Percentiles rank a stretch among this genome's conserved stretches.
phyloP scores from a whole-genome alignment of 371 early-diverging fungal species.

The Rhizopus sp. region DNA sequence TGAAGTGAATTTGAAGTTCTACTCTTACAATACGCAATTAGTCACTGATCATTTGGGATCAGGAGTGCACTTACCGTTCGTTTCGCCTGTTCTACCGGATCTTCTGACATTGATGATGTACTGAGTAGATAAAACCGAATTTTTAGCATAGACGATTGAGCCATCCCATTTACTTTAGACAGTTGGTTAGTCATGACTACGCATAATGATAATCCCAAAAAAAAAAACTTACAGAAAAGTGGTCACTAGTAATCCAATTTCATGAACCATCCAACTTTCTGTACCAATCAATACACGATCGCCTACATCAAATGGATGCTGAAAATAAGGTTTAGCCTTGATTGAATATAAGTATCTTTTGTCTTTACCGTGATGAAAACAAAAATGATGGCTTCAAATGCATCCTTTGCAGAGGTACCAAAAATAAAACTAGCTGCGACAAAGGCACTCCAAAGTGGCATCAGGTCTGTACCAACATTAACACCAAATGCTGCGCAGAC shows the following conservation, averaged over 20 bases:
- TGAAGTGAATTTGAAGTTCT: constrained; percentile 61
- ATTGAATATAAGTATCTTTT: neutral
- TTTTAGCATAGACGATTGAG: constrained; percentile 72
- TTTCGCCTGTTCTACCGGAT: constrained; percentile 63
- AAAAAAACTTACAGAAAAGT: constrained; percentile 38
- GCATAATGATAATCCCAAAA: neutral
- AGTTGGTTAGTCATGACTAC: neutral
- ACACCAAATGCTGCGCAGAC: constrained; percentile 60
- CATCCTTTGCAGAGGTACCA: constrained; percentile 63
- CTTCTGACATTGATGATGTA: constrained; percentile 79
- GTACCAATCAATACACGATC: constrained; percentile 39
- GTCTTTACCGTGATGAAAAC: constrained; percentile 58
- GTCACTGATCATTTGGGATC: neutral
- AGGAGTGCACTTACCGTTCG: constrained; percentile 38
- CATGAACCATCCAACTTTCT: constrained; percentile 40
- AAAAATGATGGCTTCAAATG: constrained; percentile 72
- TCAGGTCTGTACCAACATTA: constrained; percentile 59
- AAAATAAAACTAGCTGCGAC: constrained; percentile 66
- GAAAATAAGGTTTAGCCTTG: neutral
- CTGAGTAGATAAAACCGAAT: constrained; percentile 62
- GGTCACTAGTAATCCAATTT: constrained; percentile 41
- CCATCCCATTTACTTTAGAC: constrained; percentile 61
- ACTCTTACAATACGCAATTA: neutral
- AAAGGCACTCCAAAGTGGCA: constrained; percentile 60
- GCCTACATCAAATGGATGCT: constrained; percentile 52